Base-by-base conservation (phyloP, 1,284 basidiomycete species). In the Fomitopsis pinicola region DNA sequence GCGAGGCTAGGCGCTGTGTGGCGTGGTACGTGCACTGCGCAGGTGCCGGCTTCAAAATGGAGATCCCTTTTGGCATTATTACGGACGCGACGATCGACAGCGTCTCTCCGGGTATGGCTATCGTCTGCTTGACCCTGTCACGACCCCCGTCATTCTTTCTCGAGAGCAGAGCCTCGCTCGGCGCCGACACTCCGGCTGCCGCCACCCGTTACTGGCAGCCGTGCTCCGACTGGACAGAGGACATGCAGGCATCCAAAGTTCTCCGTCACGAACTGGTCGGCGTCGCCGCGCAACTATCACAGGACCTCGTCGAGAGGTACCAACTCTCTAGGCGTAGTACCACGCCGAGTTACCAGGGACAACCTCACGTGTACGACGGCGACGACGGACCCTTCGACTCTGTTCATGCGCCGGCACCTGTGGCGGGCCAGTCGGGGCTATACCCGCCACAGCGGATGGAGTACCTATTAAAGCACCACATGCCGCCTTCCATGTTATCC, bases 11-110 rank as follows among this genome's bases (percentile, higher is more conserved):
- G 66, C 83, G 81, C 42, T 86, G 82, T 66, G 75, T 93, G 48
- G 84, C 82, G 2, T 93, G 91, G 91, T 92, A 88, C 73, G 86
- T 93, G 63, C 82, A 86, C 48, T 88, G 87, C 17, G 79, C 76
- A 1, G 89, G 88, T 33, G 82, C 81, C 65, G 84, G 87, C 42
- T 92, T 91, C 80, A 92, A 92, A 73, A 92, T 93, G 87, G 88
- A 89, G 64, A 80, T 92, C n/a, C 82, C 88, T 4, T 91, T 88
- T 71, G 78, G 84, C 60, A 79, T 72, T 63, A 85, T 93, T 63
- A 65, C 79, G 22, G 77, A 84, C 50, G 81, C 84, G 6, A 80
- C 84, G 59, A 86, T 90, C 72, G 75, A 78, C 30, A 81, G 84
- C 62, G 73, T 79, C 15, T 75, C 81, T 33, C 82, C 85, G 17